Evolutionary conservation across 345 rosid species (phyloP).

Genomic region (Murraya koenigii): DNA sequence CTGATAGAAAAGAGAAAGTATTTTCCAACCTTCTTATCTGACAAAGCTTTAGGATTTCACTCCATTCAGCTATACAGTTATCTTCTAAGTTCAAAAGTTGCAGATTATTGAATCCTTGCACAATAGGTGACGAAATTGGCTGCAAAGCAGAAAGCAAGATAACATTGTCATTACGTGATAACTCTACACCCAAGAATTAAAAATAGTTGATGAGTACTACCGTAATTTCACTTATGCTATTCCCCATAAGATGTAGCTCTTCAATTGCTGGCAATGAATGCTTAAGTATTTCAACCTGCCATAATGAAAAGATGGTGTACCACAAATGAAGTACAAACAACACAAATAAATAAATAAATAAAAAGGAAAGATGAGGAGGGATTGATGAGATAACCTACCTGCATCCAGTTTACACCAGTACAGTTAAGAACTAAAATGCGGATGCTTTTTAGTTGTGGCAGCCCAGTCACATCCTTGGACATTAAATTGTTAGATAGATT

Average conservation of each 20-base stretch:
- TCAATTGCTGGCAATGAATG: constrained; percentile 67
- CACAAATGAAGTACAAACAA: constrained; percentile 2
- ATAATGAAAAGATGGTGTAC: constrained; percentile 4
- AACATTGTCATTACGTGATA: neutral
- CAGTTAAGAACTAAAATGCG: constrained; percentile 72
- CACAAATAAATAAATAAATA: neutral
- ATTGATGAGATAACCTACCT: constrained; percentile 37
- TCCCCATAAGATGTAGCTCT: constrained; percentile 92
- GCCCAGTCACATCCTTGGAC: constrained; percentile 35
- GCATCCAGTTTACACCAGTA: constrained; percentile 68
- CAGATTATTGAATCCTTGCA: constrained; percentile 62
- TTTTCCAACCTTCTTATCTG: constrained; percentile 63
- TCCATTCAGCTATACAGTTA: constrained; percentile 78
- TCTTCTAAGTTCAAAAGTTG: constrained; percentile 86
- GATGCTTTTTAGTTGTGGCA: constrained; percentile 54
- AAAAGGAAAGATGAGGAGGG: neutral
- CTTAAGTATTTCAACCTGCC: constrained; percentile 71
- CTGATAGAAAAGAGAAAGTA: constrained; percentile 10
- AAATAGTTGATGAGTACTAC: constrained; percentile 31
- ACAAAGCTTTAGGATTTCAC: constrained; percentile 72
- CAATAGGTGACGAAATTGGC: constrained; percentile 43
- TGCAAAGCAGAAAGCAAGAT: constrained; percentile 18
- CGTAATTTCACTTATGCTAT: constrained; percentile 52
- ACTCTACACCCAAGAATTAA: constrained; percentile 7
- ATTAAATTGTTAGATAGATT: constrained; percentile 71